Evolutionary conservation across 139 green algal species (phyloP), one percentile per base, ranked within the genome.

Genomic region (Chlorella ohadii): DNA sequence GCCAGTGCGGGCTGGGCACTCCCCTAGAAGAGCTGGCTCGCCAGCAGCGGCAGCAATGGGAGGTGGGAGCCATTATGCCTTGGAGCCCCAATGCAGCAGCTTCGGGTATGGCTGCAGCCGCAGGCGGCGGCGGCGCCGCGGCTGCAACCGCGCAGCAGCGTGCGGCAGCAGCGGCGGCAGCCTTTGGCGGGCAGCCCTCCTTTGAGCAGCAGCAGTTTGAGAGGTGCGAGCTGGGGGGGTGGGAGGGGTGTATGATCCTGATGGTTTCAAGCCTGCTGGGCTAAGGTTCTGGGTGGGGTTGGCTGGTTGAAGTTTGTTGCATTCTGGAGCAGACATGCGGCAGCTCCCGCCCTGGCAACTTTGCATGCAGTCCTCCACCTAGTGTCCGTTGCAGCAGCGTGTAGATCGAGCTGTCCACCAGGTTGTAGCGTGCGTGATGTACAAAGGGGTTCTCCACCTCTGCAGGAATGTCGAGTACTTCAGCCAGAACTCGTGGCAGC

Each of bases 1-100:
- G 51, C 51, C 90, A 94, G 79, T 93, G 89, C 55, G 89, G 92
- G 4, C 76, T 92, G 68, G 92, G 92, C 22, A 91, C 88, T 0
- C 88, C 91, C 0, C 68, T 93, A 1, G 90, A 93, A 38, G 83
- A 90, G 36, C 81, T 94, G 0, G 92, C 92, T 2, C 15, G 71
- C 22, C 88, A 94, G 72, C 87, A 93, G 70, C 80, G 91, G 33
- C 72, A 83, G 39, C 87, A 92, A 33, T 92, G 83, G 80, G 80
- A 85, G 11, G 28, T 16, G 28, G 81, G 72, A 3, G 59, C 81
- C 25, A 5, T 63, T 0, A 38, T 34, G 34, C 38, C 17, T 38
- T 72, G 76, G 76, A 36, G 59, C 19, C 72, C 72, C 41, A 28
- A 7, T 23, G 68, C 22, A 4, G 34, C 68, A n/a, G 20, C 31